Evolutionary conservation across 2,329 filamentous ascomycete genomes (phyloP), one percentile per base, ranked within the genome.

Genomic region (Cercospora janseana): DNA sequence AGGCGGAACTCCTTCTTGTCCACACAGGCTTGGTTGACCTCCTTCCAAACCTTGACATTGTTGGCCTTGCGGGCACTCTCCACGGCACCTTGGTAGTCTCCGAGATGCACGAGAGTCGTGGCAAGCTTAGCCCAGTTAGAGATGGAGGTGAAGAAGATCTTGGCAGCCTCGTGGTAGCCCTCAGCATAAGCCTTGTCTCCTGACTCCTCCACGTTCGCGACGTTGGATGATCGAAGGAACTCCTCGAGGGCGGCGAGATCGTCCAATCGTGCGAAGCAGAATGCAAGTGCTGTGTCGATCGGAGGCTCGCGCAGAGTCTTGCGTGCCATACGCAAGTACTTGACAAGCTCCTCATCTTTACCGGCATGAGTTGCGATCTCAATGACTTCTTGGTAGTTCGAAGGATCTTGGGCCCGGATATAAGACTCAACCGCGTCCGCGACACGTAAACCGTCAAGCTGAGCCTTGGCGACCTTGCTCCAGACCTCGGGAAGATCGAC

Each of bases 51-150:
- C 77, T 95, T 96, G 73, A 96, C 91, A 72, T 89, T 97, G 79
- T 97, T 98, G 63, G 93, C 93, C 76, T 98, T 97, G 69, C 93
- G 88, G 20, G 94, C 93, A 66, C 90, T 96, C 70, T 98, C 93
- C 32, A 98, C 93, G 37, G 93, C 93, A 62, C 89, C 89, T 72
- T 98, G 94, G 76, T 98, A 97, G 62, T 98, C 93, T 59, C 85
- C 87, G 5, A 98, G 83, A 70, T 97, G 90, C n/a, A 98, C 93
- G 54, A 97, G 81, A 8, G 93, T 98, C 8, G 93, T 97, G 10
- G 93, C 91, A 63, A 98, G 84, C 78, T 98, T 98, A 49, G 92
- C 92, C 93, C 93, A 98, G 80, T 98, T 98, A 47, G 93, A 98
- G 69, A 98, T 95, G 75, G 88, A 97, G 49, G 83, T 89, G 76